These are phyloP conservation scores for Asterophora parasitica DNA, from an alignment of 768 basidiomycete species.

Conservation along the genomic window DNA sequence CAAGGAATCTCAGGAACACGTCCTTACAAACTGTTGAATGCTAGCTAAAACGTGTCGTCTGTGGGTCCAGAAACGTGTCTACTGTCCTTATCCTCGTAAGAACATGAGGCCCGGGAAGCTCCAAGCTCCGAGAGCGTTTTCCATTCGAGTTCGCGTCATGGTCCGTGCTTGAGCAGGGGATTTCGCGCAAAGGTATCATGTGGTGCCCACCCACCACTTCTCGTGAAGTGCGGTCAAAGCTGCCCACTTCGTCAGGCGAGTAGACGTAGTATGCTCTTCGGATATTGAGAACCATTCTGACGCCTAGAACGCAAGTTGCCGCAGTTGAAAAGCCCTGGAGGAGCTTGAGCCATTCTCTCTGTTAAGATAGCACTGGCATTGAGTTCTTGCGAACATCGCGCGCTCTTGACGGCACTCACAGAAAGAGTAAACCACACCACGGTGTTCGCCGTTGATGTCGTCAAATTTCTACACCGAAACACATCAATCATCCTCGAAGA, in stretches of 20 bases:
- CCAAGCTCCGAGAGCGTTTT: not conserved
- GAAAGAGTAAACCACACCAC: constrained; percentile 17
- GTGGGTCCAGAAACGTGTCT: too few relatives aligned
- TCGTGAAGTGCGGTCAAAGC: not conserved
- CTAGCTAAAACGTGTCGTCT: too few relatives aligned
- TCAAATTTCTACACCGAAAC: constrained; percentile 14
- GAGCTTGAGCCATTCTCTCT: constrained; percentile 21
- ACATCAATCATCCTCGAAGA: not conserved
- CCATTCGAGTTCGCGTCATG: too few relatives aligned
- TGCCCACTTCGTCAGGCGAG: not conserved
- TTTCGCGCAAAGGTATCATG: constrained; percentile 5
- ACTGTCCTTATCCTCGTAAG: too few relatives aligned
- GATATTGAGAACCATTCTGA: constrained; percentile 24
- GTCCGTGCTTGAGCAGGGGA: not conserved
- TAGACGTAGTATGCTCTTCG: constrained; percentile 23
- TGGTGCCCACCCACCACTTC: not conserved
- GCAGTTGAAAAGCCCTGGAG: constrained; percentile 21
- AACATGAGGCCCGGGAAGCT: too few relatives aligned
- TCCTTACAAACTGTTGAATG: too few relatives aligned
- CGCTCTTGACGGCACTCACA: constrained; percentile 9
- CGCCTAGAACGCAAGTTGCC: constrained; percentile 23
- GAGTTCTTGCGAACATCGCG: not conserved
- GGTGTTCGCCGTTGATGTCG: constrained; percentile 16
- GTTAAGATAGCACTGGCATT: not conserved
- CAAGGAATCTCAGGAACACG: too few relatives aligned